Evolutionary conservation across 495 filamentous ascomycete genomes (phyloP), one percentile per base, ranked within the genome.

Genomic region (Penicilliopsis zonata): DNA sequence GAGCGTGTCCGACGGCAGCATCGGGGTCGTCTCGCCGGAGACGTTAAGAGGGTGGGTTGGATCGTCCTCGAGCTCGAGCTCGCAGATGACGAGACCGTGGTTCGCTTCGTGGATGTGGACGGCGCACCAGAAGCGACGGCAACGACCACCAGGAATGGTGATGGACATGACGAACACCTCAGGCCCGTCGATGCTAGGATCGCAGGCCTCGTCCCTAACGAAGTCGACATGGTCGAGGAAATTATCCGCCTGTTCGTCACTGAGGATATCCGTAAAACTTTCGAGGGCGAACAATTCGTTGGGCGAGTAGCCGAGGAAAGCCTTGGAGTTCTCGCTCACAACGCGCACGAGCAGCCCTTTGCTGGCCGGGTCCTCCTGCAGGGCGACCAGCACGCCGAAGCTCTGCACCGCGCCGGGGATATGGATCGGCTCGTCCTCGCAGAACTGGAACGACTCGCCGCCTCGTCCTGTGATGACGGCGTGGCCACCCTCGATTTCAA

Each of bases 361-460:
- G 9, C 73, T 75, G 24, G 76, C 74, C 2, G 57, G 46, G 23
- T 76, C 63, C 60, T 87, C 85, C 31, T 66, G 63, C 9, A 93
- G 42, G 4, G 78, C 86, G 8, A 94, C 39, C 9, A 94, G 55
- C 12, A 79, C 57, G 2, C 86, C 86, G 48, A 90, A 93, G 0
- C 65, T 50, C 39, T 93, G 85, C 2, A 90, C 61, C 12, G 48
- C 49, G 9, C 87, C 87, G 1, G 88, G 88, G 9, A 85, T 81
- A 41, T 86, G 85, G 24, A 94, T 94, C 1, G 88, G 86, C 42
- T 94, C 88, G 52, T 96, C 88, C 53, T 96, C 88, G 51, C 85
- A 93, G n/a, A 68, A 35, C 43, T 87, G 81, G 24, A 88, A 59
- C 2, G 56, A 69, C 10, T 74, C 67, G 2, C 78, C 74, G 33